These are phyloP conservation scores for Wickerhamiella slavikovae DNA, from an alignment of 805 yeast species.

Conservation along the genomic window DNA sequence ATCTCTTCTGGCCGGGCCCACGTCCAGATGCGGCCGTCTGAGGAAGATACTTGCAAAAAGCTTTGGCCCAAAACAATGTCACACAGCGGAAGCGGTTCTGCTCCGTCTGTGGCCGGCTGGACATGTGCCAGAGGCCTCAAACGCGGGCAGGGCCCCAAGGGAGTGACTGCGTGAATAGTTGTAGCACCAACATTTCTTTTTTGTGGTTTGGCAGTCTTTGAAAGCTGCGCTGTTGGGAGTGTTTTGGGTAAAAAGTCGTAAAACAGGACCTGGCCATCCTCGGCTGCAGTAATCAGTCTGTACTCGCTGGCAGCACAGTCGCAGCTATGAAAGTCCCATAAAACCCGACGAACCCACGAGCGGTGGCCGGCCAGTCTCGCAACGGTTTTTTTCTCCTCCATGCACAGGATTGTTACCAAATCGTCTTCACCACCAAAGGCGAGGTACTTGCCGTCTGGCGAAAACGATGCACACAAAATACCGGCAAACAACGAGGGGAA, in stretches of 20 bases:
- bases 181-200: too few relatives aligned
- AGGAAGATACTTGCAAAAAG: constrained; percentile 11
- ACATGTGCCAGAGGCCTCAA: too few relatives aligned
- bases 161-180: too few relatives aligned
- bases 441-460: constrained; percentile 31
- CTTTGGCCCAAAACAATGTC: constrained; percentile 12
- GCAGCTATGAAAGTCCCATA: constrained; percentile 23
- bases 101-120: constrained; percentile 12
- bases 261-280: constrained; percentile 29
- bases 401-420: constrained; percentile 24
- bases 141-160: too few relatives aligned
- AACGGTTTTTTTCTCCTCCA: constrained; percentile 13
- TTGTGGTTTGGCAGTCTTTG: too few relatives aligned
- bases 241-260: constrained; percentile 35
- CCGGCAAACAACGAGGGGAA: constrained; percentile 51
- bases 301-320: constrained; percentile 17
- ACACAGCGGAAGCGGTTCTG: constrained; percentile 12
- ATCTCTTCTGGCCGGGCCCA: constrained; percentile 14
- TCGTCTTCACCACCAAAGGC: constrained; percentile 38
- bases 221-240: constrained; percentile 16
- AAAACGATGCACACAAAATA: constrained; percentile 28
- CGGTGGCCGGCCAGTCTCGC: constrained; percentile 29
- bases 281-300: constrained; percentile 33
- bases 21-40: constrained; percentile 17
- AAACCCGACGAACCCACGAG: constrained; percentile 30